Conservation (phyloP, 2,329 filamentous ascomycete genomes). For the Colletotrichum sublineola region DNA sequence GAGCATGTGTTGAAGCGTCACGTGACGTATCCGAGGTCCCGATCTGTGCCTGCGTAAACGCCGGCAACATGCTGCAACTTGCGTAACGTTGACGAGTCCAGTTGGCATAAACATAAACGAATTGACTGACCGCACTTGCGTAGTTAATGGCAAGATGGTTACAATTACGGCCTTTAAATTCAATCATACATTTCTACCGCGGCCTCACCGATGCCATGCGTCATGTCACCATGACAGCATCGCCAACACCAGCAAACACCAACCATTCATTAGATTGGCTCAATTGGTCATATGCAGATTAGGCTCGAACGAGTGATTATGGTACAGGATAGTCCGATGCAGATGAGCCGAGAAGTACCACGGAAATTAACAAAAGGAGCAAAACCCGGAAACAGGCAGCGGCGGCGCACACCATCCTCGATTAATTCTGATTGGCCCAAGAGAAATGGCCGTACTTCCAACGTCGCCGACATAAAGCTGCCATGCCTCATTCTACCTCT, state of each 20-base stretch:
- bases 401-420: slow-evolving; percentile 39
- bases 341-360: slow-evolving; percentile 36
- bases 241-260: not conserved
- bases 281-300: slow-evolving; percentile 40
- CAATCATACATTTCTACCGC: not conserved
- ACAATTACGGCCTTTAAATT: not conserved
- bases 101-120: not conserved
- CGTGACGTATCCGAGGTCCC: not conserved
- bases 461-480: slow-evolving; percentile 26
- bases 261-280: not conserved
- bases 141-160: not conserved
- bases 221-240: too few species aligned
- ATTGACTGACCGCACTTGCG: not conserved
- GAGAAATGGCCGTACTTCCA: slow-evolving; percentile 45
- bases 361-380: not conserved
- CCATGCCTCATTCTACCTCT: slow-evolving; percentile 42
- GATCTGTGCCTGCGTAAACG: not conserved
- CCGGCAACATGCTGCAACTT: not conserved
- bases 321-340: slow-evolving; percentile 40
- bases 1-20: not conserved
- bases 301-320: slow-evolving; percentile 40
- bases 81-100: not conserved
- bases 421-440: slow-evolving; percentile 47
- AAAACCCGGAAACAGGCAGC: slow-evolving; percentile 25
- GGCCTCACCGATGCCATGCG: not conserved